A percentile compares a stretch with the other conserved stretches of the same genome.
phyloP scores from a whole-genome alignment of 2,329 filamentous ascomycete genomes.

The Aspergillus amoenus region DNA sequence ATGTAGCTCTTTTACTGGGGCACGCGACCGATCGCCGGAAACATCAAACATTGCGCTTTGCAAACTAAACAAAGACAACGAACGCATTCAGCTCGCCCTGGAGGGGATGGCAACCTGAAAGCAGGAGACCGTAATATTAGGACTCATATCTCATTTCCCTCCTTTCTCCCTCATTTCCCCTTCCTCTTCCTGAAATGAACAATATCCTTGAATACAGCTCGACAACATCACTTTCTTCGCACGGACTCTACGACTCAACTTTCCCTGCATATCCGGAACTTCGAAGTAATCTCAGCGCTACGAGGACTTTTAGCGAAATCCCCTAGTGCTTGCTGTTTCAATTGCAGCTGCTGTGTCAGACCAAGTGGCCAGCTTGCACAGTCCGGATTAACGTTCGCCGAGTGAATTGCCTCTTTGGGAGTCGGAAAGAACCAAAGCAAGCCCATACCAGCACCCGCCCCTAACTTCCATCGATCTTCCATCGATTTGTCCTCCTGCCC shows the following conservation, averaged over 20 bases:
- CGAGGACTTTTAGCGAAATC: neutral
- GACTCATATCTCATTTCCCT: neutral
- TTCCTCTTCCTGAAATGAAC: neutral
- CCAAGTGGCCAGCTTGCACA: conserved; percentile 1
- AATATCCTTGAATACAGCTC: neutral
- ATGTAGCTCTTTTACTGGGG: neutral
- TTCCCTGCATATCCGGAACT: neutral
- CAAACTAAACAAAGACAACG: neutral
- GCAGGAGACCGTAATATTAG: conserved; percentile 4
- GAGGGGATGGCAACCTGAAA: conserved; percentile 6
- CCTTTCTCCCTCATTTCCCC: neutral
- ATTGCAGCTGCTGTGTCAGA: neutral
- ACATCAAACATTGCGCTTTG: conserved; percentile 2
- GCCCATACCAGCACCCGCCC: conserved; percentile 15
- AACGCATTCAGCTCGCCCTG: conserved; percentile 4
- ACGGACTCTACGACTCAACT: neutral
- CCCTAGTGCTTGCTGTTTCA: neutral
- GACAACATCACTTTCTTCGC: neutral
- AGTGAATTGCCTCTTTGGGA: conserved; percentile 16
- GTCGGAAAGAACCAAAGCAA: conserved; percentile 21
- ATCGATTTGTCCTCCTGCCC: neutral
- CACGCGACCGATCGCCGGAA: conserved; percentile 15
- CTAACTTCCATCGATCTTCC: conserved; percentile 15
- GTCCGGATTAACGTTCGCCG: conserved; percentile 26
- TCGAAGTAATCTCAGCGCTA: neutral